These are phyloP conservation scores for Epichloe sibirici DNA, from an alignment of 2,329 filamentous ascomycete species.

Conservation along the genomic window DNA sequence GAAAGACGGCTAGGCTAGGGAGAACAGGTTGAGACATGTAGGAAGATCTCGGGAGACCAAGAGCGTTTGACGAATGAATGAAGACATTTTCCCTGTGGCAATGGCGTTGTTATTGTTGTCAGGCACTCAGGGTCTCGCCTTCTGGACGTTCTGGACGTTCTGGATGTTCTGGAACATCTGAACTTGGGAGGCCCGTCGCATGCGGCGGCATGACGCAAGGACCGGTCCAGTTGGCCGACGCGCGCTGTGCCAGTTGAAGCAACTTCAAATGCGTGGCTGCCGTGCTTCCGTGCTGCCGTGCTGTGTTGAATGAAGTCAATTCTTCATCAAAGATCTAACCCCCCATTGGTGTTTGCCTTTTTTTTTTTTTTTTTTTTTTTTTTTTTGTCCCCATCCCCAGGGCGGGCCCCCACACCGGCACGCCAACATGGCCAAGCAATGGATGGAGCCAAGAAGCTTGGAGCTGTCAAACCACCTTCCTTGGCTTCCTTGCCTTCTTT, in stretches of 20 bases:
- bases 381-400: no score
- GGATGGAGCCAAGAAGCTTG: no score
- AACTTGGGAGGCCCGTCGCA: not conserved
- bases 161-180: no score
- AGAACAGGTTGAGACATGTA: not conserved
- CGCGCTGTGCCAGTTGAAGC: not conserved
- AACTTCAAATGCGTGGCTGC: no score
- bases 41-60: not conserved
- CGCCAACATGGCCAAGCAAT: not conserved
- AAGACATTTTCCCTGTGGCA: not conserved
- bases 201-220: not conserved
- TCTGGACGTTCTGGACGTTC: not conserved
- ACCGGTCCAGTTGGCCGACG: not conserved
- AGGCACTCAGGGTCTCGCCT: no score
- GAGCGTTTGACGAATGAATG: not conserved
- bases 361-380: no score
- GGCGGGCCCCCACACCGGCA: not conserved
- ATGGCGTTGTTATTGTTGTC: not conserved
- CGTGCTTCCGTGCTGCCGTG: no score
- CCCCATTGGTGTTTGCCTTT: no score
- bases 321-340: no score
- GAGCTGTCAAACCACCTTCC: no score
- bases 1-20: not conserved
- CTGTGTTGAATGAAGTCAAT: no score
- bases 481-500: no score